Percentiles rank a stretch among this genome's conserved stretches.
Evolutionary conservation across 2,329 filamentous ascomycete genomes (phyloP).

Genomic region (Ascomycota sp.): DNA sequence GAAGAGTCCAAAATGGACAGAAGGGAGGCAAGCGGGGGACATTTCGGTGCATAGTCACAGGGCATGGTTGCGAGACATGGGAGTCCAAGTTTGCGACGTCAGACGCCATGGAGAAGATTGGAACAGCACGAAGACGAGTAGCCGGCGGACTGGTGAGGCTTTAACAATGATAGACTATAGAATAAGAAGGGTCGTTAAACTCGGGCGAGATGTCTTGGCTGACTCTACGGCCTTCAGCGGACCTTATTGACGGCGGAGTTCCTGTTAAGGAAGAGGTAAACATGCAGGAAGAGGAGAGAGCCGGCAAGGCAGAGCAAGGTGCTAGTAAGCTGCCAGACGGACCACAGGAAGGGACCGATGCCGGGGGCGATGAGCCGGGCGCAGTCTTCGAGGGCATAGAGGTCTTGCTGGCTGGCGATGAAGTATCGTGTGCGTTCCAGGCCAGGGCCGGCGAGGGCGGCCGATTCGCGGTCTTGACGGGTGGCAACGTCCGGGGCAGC

Average conservation of each 20-base stretch:
- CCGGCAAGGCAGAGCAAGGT: conserved; percentile 42
- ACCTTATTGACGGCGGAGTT: conserved; percentile 2
- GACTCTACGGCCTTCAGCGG: neutral
- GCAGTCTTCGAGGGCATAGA: conserved; percentile 58
- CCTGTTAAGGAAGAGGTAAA: conserved; percentile 13
- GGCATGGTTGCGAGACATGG: no score
- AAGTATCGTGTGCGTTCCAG: conserved; percentile 29
- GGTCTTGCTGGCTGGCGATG: conserved; percentile 55
- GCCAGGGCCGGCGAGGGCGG: conserved; percentile 3
- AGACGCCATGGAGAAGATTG: no score
- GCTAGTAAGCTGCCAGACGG: conserved; percentile 38
- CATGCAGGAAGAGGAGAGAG: conserved; percentile 18
- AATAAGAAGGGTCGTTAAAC: no score
- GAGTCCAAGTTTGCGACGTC: no score
- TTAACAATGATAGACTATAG: no score
- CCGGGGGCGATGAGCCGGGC: conserved; percentile 48
- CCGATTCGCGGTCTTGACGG: conserved; percentile 3
- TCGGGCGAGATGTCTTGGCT: no score
- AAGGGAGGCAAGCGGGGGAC: no score
- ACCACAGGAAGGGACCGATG: conserved; percentile 30
- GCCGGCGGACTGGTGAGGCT: no score
- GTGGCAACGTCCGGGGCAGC: neutral
- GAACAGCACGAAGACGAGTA: no score
- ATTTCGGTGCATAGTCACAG: no score
- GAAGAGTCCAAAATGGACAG: conserved; percentile 7